Base-by-base conservation (phyloP, 805 yeast species). In the Yueomyces sp. region DNA sequence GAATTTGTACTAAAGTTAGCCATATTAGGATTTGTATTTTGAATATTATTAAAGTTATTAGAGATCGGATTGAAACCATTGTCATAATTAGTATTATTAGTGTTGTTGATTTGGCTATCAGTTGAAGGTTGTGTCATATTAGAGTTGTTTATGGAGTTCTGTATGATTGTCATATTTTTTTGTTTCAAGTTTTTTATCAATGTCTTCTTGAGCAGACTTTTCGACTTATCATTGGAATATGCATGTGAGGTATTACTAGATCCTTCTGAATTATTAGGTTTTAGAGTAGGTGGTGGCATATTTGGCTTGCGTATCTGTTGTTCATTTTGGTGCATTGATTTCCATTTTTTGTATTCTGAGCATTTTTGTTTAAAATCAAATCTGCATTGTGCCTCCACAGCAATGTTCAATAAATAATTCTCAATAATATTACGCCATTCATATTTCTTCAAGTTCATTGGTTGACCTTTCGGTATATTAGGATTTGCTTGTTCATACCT, bases 341-440 rank as follows among this genome's bases (percentile, higher is more conserved):
- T 69, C 55, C 62, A 59, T 51, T 62, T 66, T 50, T 73, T 73
- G 51, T 68, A 55, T 34, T 68, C 71, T 32, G 68, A 60, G 48
- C 82, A 72, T 38, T 66, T 64, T 41, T 64, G 64, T 52, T 76
- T 76, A 55, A 77, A 82, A 52, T 82, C 86, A 34, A 65, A 63
- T 26, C 85, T 69, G 51, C 86, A 79, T 56, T 82, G 86, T 12
- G 79, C 76, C 51, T 80, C 86, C 40, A 81, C 81, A 3, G 77
- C 84, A 31, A 80, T 64, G 53, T 77, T 78, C 36, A 80, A 59
- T 36, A 79, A 52, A 52, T 74, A 82, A 59, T 80, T 81, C 49
- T 82, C 90, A 46, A 82, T 77, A 29, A 82, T 72, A 53, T 80
- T 78, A 50, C 88, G 66, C 85, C 87, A 81, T 56, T 81, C 84